phyloP scores from a whole-genome alignment of 371 early-diverging fungal species.

The Batkoa obscura region DNA sequence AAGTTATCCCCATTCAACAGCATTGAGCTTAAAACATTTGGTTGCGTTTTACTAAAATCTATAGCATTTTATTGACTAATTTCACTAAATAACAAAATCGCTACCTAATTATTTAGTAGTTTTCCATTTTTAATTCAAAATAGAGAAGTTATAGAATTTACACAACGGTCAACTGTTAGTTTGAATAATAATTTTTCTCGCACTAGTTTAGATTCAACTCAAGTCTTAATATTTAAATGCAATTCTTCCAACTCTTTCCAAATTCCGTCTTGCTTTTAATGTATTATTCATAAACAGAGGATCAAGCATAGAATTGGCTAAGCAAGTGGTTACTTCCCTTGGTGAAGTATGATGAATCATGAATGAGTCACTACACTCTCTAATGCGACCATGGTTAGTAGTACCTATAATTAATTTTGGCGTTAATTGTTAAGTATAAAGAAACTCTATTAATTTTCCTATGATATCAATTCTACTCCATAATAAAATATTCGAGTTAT shows the following conservation, averaged over 20 bases:
- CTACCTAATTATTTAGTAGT: neutral
- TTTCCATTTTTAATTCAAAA: neutral
- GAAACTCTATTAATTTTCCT: conserved; percentile 28
- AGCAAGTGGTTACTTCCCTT: conserved; percentile 16
- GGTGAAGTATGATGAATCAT: conserved; percentile 26
- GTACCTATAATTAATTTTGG: conserved; percentile 17
- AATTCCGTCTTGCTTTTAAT: conserved; percentile 11
- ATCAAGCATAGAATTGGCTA: no score
- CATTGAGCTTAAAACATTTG: neutral
- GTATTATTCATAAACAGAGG: no score
- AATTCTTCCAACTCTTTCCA: neutral
- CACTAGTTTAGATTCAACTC: conserved; percentile 10
- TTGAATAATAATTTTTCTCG: neutral
- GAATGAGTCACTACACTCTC: conserved; percentile 18
- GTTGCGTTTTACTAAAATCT: neutral
- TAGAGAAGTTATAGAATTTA: neutral
- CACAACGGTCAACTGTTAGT: neutral
- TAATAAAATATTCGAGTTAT: conserved; percentile 24
- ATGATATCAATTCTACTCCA: conserved; percentile 41
- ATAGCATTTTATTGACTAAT: neutral
- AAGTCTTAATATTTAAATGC: neutral
- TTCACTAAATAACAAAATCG: neutral
- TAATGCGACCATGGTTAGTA: conserved; percentile 32
- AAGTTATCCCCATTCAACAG: neutral
- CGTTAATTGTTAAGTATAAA: no score